Conservation (phyloP, 352 stramenopile genomes). For the Phytophthora vignae region DNA sequence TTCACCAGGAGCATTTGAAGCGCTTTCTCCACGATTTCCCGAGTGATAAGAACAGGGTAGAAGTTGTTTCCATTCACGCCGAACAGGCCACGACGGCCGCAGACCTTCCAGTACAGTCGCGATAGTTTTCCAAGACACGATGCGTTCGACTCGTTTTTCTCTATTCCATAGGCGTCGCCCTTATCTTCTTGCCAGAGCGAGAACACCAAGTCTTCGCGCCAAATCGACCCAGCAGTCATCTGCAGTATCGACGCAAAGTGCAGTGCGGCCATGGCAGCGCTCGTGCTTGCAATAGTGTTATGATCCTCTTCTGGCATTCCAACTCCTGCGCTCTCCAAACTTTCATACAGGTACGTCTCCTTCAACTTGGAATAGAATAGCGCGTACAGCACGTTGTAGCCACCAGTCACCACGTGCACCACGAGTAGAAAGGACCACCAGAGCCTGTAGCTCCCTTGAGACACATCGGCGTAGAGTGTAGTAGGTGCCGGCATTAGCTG, state of each 20-base stretch:
- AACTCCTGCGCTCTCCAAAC: not conserved
- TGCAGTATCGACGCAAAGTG: not conserved
- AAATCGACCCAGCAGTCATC: not conserved
- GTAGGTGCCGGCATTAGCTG: not conserved
- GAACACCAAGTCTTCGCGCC: not conserved
- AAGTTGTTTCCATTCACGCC: not conserved
- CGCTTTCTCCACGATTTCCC: not conserved
- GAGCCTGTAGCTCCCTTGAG: not conserved
- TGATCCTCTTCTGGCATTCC: not conserved
- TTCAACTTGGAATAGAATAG: not conserved
- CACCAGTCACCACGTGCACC: not conserved
- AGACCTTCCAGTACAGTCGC: slow-evolving; percentile 1
- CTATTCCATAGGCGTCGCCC: not conserved
- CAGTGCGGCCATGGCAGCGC: not conserved
- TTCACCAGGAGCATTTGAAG: not conserved
- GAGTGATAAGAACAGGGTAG: not conserved
- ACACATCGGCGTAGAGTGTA: not conserved
- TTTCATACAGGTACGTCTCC: not conserved
- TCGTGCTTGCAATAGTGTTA: not conserved
- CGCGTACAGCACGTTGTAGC: not conserved
- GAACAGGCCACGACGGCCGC: not conserved
- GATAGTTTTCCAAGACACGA: not conserved
- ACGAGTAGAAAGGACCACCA: not conserved
- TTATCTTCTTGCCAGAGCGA: not conserved
- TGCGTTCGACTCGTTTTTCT: not conserved